These are phyloP conservation scores for Multifurca ochricompacta DNA, from an alignment of 768 basidiomycete genomes.

Conservation along the genomic window DNA sequence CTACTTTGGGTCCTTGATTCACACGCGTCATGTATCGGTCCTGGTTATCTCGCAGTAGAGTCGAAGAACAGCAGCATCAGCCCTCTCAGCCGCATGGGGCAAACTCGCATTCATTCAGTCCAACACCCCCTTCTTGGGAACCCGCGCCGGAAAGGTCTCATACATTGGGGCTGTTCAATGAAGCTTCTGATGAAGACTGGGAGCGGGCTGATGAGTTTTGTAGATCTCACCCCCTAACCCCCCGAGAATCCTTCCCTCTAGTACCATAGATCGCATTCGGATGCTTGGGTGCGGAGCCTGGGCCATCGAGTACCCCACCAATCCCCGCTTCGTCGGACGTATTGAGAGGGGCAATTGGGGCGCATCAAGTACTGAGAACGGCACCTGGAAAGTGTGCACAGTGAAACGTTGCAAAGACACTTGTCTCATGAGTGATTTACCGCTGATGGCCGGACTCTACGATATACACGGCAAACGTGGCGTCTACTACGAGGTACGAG, in stretches of 20 bases:
- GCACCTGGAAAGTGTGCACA: conserved; percentile 38
- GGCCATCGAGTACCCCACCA: conserved; percentile 38
- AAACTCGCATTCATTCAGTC: too few relatives aligned
- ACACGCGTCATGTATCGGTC: too few relatives aligned
- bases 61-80: neutral
- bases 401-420: conserved; percentile 36
- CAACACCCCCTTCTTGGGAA: conserved; percentile 46
- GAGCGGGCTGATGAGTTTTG: conserved; percentile 47
- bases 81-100: too few relatives aligned
- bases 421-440: conserved; percentile 52
- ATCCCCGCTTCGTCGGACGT: conserved; percentile 37
- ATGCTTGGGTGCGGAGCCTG: conserved; percentile 43
- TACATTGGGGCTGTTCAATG: conserved; percentile 41
- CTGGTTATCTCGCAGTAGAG: neutral
- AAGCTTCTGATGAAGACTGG: conserved; percentile 52
- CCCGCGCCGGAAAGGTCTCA: conserved; percentile 49
- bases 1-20: too few relatives aligned
- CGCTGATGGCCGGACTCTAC: conserved; percentile 53
- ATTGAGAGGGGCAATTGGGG: conserved; percentile 31
- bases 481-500: conserved; percentile 56
- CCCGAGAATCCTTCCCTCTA: conserved; percentile 44
- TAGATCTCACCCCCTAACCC: conserved; percentile 30
- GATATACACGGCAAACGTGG: conserved; percentile 46
- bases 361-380: conserved; percentile 26
- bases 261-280: conserved; percentile 44